Conservation (phyloP, 2,329 filamentous ascomycete species). For the Neofusicoccum cordaticola region DNA sequence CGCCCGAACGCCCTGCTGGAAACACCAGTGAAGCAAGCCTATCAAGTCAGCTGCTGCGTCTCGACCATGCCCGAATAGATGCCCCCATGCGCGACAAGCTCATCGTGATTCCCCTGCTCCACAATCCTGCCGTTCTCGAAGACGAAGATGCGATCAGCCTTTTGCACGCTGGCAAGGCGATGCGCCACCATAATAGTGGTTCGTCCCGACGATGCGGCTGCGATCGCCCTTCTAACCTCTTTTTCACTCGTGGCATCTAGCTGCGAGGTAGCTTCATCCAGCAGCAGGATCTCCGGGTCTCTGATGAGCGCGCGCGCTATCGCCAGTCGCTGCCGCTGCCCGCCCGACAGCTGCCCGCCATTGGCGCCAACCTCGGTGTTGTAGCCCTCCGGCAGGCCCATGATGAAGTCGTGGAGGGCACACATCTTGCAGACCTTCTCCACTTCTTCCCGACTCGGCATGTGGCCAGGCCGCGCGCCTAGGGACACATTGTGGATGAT, state of each 20-base stretch:
- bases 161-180: slow-evolving; percentile 71
- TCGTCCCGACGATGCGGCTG: slow-evolving; percentile 39
- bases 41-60: slow-evolving; percentile 34
- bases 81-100: slow-evolving; percentile 47
- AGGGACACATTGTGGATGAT: slow-evolving; percentile 45
- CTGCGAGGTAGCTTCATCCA: slow-evolving; percentile 48
- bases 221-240: slow-evolving; percentile 42
- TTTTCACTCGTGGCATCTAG: slow-evolving; percentile 46
- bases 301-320: slow-evolving; percentile 47
- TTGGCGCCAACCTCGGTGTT: slow-evolving; percentile 45
- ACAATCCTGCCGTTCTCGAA: slow-evolving; percentile 64
- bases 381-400: slow-evolving; percentile 47
- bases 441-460: slow-evolving; percentile 28
- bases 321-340: slow-evolving; percentile 46
- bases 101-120: slow-evolving; percentile 60
- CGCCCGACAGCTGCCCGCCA: slow-evolving; percentile 44
- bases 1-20: slow-evolving; percentile 12
- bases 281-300: slow-evolving; percentile 45
- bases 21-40: background rate
- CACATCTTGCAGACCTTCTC: slow-evolving; percentile 39
- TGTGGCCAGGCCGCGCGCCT: slow-evolving; percentile 32
- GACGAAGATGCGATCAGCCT: slow-evolving; percentile 77
- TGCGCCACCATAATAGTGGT: slow-evolving; percentile 77
- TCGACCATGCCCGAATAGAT: slow-evolving; percentile 37
- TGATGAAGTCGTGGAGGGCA: slow-evolving; percentile 48